Evolutionary conservation across 2,329 filamentous ascomycete genomes (phyloP).

Genomic region (Xylariaceae sp.): DNA sequence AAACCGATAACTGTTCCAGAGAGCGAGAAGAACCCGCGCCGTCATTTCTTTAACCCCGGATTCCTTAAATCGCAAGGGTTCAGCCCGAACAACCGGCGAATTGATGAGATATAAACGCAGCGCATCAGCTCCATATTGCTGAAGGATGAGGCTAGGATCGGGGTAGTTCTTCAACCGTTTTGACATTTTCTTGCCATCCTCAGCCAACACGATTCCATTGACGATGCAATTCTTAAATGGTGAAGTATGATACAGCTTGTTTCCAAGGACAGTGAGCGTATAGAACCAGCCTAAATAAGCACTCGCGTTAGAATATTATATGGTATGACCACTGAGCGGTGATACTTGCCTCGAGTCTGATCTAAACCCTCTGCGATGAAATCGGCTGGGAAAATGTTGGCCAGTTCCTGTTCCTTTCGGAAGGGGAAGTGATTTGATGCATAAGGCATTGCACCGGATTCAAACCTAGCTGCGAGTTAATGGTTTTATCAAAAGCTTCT

Average conservation of each 20-base stretch:
- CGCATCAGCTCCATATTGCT: slow-evolving; percentile 88
- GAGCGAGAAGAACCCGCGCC: slow-evolving; percentile 82
- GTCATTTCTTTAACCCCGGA: slow-evolving; percentile 92
- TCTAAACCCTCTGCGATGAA: slow-evolving; percentile 94
- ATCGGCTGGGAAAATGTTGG: slow-evolving; percentile 83
- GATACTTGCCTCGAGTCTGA: slow-evolving; percentile 62
- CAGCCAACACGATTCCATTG: slow-evolving; percentile 89
- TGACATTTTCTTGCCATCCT: slow-evolving; percentile 98
- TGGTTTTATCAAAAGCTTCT: neutral
- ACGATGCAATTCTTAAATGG: slow-evolving; percentile 97
- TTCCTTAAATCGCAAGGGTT: slow-evolving; percentile 90
- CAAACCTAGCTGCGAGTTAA: slow-evolving; percentile 54
- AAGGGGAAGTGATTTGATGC: slow-evolving; percentile 91
- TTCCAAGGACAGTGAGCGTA: slow-evolving; percentile 84
- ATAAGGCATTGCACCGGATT: slow-evolving; percentile 95
- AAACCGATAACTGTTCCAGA: slow-evolving; percentile 98
- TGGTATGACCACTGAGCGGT: neutral
- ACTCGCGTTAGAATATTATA: slow-evolving; percentile 3
- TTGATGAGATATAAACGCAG: slow-evolving; percentile 96
- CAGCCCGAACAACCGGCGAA: slow-evolving; percentile 89
- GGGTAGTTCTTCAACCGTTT: slow-evolving; percentile 97
- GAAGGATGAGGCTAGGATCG: slow-evolving; percentile 80
- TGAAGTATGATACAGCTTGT: slow-evolving; percentile 79
- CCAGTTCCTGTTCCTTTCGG: slow-evolving; percentile 76
- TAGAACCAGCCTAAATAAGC: slow-evolving; percentile 84